Conservation (phyloP, 164 flowering plant species). For the Berberis thunbergii region DNA sequence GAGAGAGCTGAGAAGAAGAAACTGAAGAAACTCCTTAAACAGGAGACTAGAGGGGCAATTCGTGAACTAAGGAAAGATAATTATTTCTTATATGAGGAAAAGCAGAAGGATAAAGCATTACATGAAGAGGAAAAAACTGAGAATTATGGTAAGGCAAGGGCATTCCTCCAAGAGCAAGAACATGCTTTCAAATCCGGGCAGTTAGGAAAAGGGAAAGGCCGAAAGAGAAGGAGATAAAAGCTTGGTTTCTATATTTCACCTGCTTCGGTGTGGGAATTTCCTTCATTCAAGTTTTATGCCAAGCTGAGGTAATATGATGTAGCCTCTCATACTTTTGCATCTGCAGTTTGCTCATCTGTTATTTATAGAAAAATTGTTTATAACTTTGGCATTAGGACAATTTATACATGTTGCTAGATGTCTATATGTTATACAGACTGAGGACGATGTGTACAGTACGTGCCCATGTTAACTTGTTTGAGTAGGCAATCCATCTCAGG, state of each 20-base stretch:
- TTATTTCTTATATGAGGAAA: constrained; percentile 53
- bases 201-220: constrained; percentile 52
- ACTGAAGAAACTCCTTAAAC: constrained; percentile 48
- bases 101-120: constrained; percentile 38
- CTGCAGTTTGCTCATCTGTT: too few relatives aligned
- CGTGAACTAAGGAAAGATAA: constrained; percentile 90
- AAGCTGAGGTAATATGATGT: too few relatives aligned
- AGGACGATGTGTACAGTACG: too few relatives aligned
- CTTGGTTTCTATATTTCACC: background rate
- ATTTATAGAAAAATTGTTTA: too few relatives aligned
- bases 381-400: too few relatives aligned
- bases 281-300: too few relatives aligned
- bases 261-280: background rate
- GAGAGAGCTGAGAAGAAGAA: constrained; percentile 67
- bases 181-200: constrained; percentile 94
- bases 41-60: constrained; percentile 75
- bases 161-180: constrained; percentile 92
- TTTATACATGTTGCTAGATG: too few relatives aligned
- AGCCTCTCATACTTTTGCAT: too few relatives aligned
- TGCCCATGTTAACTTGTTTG: too few relatives aligned
- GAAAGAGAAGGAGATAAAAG: constrained; percentile 53
- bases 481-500: too few relatives aligned
- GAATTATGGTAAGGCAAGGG: constrained; percentile 53
- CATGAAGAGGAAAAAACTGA: constrained; percentile 63
- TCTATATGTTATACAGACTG: too few relatives aligned